Conservation (phyloP, 192 early-diverging fungal species). For the Podila minutissima region DNA sequence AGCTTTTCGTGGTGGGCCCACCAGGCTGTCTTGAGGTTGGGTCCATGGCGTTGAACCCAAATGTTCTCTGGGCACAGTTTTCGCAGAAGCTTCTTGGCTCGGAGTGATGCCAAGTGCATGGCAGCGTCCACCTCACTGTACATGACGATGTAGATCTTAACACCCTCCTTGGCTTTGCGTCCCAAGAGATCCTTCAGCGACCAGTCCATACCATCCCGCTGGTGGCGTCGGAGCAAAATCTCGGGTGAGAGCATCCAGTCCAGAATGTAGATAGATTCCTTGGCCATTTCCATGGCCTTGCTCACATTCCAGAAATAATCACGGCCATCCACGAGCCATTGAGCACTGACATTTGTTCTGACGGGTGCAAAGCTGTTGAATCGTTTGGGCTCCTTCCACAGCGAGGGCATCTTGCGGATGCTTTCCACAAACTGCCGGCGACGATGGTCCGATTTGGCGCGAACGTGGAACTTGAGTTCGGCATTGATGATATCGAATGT, state of each 20-base stretch:
- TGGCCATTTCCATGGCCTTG: constrained; percentile 75
- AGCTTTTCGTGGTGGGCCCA: constrained; percentile 91
- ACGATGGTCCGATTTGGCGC: constrained; percentile 69
- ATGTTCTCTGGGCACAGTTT: constrained; percentile 76
- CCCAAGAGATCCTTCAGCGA: constrained; percentile 77
- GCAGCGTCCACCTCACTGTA: constrained; percentile 86
- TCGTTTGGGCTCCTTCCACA: constrained; percentile 67
- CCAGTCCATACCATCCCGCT: constrained; percentile 70
- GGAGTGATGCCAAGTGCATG: constrained; percentile 73
- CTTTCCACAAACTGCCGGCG: constrained; percentile 71
- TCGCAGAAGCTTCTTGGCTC: constrained; percentile 76
- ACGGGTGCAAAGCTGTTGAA: constrained; percentile 83
- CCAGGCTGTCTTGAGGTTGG: constrained; percentile 72
- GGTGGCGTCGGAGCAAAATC: constrained; percentile 74
- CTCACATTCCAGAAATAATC: constrained; percentile 79
- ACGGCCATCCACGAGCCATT: constrained; percentile 81
- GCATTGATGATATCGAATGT: constrained; percentile 67
- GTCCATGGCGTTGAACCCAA: constrained; percentile 79
- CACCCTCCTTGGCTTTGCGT: constrained; percentile 84
- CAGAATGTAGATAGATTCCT: constrained; percentile 72
- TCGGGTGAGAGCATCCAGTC: constrained; percentile 85
- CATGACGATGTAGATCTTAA: constrained; percentile 83
- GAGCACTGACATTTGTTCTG: constrained; percentile 62
- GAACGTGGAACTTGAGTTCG: constrained; percentile 69
- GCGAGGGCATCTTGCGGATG: constrained; percentile 58